These are phyloP conservation scores for Eucalyptus decipiens DNA, from an alignment of 345 rosid genomes.

Conservation along the genomic window DNA sequence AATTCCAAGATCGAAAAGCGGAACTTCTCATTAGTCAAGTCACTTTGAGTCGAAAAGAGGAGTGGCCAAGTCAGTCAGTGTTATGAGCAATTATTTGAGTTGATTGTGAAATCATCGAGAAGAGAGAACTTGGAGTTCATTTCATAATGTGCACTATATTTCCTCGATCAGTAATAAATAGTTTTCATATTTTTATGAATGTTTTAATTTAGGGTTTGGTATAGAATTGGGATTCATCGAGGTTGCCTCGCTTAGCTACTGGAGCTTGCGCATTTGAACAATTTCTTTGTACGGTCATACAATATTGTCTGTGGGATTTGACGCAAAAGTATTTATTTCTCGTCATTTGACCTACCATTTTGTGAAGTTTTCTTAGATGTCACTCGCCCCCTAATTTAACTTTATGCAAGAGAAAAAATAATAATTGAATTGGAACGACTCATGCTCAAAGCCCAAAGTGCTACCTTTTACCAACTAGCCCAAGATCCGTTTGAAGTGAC, in stretches of 20 bases:
- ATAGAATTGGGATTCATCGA: rapidly evolving
- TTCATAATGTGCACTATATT: not conserved
- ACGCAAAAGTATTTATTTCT: not conserved
- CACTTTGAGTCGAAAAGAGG: not conserved
- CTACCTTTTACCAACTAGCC: not conserved
- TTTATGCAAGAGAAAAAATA: not conserved
- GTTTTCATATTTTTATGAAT: not conserved
- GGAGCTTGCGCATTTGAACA: not conserved
- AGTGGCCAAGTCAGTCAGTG: not conserved
- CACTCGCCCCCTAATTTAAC: not conserved
- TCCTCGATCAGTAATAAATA: not conserved
- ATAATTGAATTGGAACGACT: not conserved
- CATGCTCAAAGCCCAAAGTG: not conserved
- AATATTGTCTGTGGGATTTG: not conserved
- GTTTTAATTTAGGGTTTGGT: not conserved
- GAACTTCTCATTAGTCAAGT: not conserved
- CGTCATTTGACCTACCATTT: not conserved
- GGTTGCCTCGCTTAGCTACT: not conserved
- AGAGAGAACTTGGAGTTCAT: not conserved
- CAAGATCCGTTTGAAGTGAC: not conserved
- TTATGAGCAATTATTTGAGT: not conserved
- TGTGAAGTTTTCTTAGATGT: not conserved
- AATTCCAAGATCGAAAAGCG: not conserved
- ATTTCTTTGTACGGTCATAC: not conserved
- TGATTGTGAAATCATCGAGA: not conserved